Evolutionary conservation across 2,329 filamentous ascomycete genomes (phyloP), one percentile per base, ranked within the genome.

Genomic region (Fusarium torreyae): DNA sequence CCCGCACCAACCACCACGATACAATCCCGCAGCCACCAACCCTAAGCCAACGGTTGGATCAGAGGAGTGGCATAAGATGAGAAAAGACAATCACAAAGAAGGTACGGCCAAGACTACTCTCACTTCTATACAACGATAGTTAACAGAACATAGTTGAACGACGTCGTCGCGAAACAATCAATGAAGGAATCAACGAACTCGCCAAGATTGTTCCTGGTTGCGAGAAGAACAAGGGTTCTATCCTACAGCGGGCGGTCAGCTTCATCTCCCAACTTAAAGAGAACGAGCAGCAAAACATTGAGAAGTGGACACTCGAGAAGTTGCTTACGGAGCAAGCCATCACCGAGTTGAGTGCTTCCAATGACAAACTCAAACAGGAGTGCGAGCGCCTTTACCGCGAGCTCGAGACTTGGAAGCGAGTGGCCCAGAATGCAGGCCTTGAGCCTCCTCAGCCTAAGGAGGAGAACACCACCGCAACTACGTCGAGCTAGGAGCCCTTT

Each of bases 171-270:
- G 96, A 99, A 81, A 98, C 96, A 0, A 99, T 99, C 79, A 99
- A 99, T 72, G 96, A 99, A 81, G 96, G 96, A 50, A 99, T 99
- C 74, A 98, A 98, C 77, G 96, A 98, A 80, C 88, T 99, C 31
- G 93, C 95, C 72, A 98, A 98, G 83, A 97, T 99, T 71, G 96
- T 99, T 1, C 96, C 96, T 0, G 94, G 94, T 15, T 98, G 95
- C 76, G 96, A 99, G 81, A 99, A 98, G 86, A 98, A 99, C 85
- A 99, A 99, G 82, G 96, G 96, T 1, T 97, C 94, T 4, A 98
- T 99, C 69, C 85, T 99, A 38, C 93, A 97, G 77, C 93, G 95
- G 34, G 94, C 96, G 0, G 95, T 98, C 11, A 91, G 94, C 69
- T 98, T 97, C 83, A 98, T 99, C 77, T 92, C 90, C 13, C 94